phyloP scores from a whole-genome alignment of 2,329 filamentous ascomycete species.

The Coniella vitis region DNA sequence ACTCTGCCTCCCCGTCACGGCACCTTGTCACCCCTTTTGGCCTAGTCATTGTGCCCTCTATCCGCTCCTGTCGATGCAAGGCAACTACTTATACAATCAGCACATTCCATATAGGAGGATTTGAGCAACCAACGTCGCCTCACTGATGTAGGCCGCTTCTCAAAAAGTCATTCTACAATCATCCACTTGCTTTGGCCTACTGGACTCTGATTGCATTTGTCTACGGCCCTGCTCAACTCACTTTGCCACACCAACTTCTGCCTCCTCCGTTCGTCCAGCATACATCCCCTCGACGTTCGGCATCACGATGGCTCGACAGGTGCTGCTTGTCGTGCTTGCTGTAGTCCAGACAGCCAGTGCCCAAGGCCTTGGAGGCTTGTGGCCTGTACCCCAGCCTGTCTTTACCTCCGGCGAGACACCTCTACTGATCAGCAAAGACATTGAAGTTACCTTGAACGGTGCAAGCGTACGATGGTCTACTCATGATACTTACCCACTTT shows the following conservation, averaged over 20 bases:
- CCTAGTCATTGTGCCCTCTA: too few species aligned
- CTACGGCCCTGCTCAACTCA: too few species aligned
- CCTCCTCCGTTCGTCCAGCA: not conserved
- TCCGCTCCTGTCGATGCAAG: too few species aligned
- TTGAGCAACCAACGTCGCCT: too few species aligned
- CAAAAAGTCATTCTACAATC: too few species aligned
- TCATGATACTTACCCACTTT: slow-evolving; percentile 17
- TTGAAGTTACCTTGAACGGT: slow-evolving; percentile 54
- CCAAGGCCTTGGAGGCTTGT: slow-evolving; percentile 30
- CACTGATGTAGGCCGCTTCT: too few species aligned
- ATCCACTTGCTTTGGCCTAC: too few species aligned
- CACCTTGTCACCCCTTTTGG: too few species aligned
- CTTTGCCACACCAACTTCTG: too few species aligned
- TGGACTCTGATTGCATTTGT: not conserved
- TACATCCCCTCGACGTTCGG: slow-evolving; percentile 4
- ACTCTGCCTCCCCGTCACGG: not conserved
- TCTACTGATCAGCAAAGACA: slow-evolving; percentile 45
- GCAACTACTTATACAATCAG: too few species aligned
- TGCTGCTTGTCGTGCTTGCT: slow-evolving; percentile 32
- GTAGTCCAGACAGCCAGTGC: slow-evolving; percentile 38
- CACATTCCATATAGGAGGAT: too few species aligned
- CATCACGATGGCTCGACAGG: slow-evolving; percentile 21
- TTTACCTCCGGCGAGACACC: slow-evolving; percentile 44
- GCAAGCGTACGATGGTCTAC: slow-evolving; percentile 43
- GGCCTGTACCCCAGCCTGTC: slow-evolving; percentile 45